Evolutionary conservation across 306 rosid genomes (phyloP).

Genomic region (Myrica gale): DNA sequence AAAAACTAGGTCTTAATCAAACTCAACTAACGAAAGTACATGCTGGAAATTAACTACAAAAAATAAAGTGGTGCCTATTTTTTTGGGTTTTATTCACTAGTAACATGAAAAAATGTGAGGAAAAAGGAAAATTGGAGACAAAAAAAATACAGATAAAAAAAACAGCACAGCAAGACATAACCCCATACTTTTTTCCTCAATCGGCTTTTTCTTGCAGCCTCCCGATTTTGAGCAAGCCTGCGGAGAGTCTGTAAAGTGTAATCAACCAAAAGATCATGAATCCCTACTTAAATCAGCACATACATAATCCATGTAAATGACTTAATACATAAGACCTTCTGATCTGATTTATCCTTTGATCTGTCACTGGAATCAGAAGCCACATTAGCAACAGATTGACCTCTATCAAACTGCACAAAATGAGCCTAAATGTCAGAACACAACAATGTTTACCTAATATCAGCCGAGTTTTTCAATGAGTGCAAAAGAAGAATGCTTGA

Average conservation of each 20-base stretch:
- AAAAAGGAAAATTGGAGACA: not conserved
- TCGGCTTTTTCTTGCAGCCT: constrained; percentile 98
- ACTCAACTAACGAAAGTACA: not conserved
- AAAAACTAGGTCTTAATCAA: not conserved
- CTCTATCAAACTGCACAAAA: constrained; percentile 66
- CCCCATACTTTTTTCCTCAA: constrained; percentile 79
- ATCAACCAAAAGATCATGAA: constrained; percentile 19
- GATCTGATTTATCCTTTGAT: constrained; percentile 87
- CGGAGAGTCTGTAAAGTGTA: constrained; percentile 71
- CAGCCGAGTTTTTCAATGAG: constrained; percentile 10
- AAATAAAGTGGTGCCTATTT: not conserved
- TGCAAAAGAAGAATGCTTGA: constrained; percentile 8
- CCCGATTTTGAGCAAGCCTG: constrained; percentile 97
- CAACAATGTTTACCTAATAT: constrained; percentile 9
- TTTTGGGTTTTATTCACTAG: not conserved
- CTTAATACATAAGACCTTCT: constrained; percentile 62
- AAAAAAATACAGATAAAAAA: not conserved
- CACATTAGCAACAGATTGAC: constrained; percentile 44
- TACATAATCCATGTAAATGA: constrained; percentile 10
- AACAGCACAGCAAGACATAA: not conserved
- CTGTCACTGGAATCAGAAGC: constrained; percentile 93
- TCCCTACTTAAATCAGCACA: constrained; percentile 17
- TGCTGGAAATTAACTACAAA: not conserved
- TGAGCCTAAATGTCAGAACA: constrained; percentile 32
- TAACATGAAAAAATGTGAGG: not conserved